Evolutionary conservation across 805 yeast genomes (phyloP).

Genomic region (Tetrapisispora arboricola): DNA sequence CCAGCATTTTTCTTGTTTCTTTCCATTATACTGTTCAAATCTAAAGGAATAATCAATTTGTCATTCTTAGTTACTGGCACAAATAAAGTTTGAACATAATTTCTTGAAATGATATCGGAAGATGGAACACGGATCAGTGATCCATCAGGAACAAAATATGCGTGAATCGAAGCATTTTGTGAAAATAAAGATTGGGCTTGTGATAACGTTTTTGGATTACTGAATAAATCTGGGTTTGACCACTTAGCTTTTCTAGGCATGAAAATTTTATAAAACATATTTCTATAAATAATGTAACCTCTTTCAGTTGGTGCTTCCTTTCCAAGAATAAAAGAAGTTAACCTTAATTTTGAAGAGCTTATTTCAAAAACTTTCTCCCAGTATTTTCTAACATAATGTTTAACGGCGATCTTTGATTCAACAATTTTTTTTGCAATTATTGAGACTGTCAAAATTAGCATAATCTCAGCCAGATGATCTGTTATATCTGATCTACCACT

Average conservation of each 20-base stretch:
- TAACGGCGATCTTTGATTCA: slow-evolving; percentile 21
- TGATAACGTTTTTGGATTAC: slow-evolving; percentile 41
- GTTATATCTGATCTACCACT: slow-evolving; percentile 3
- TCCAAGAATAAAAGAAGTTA: slow-evolving; percentile 74
- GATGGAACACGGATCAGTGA: slow-evolving; percentile 77
- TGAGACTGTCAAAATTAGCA: slow-evolving; percentile 20
- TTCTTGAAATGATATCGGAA: slow-evolving; percentile 62
- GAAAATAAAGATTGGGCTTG: slow-evolving; percentile 38
- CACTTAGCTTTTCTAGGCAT: slow-evolving; percentile 27
- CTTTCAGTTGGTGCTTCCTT: slow-evolving; percentile 54
- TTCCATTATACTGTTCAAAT: slow-evolving; percentile 24
- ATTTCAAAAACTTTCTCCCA: slow-evolving; percentile 56
- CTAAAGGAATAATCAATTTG: slow-evolving; percentile 37
- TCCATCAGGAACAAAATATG: slow-evolving; percentile 75
- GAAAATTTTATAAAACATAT: slow-evolving; percentile 35
- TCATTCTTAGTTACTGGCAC: slow-evolving; percentile 78
- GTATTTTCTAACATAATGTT: slow-evolving; percentile 35
- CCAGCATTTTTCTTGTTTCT: slow-evolving; percentile 31
- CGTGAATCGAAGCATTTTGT: slow-evolving; percentile 33
- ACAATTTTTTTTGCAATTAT: slow-evolving; percentile 16
- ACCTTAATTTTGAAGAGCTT: slow-evolving; percentile 47
- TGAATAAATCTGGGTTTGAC: slow-evolving; percentile 42
- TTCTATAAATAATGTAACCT: slow-evolving; percentile 55
- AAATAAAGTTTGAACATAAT: slow-evolving; percentile 55
- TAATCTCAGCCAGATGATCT: not conserved